Base-by-base conservation (phyloP, 1,284 basidiomycete genomes). In the Cutaneotrichosporon sp. region DNA sequence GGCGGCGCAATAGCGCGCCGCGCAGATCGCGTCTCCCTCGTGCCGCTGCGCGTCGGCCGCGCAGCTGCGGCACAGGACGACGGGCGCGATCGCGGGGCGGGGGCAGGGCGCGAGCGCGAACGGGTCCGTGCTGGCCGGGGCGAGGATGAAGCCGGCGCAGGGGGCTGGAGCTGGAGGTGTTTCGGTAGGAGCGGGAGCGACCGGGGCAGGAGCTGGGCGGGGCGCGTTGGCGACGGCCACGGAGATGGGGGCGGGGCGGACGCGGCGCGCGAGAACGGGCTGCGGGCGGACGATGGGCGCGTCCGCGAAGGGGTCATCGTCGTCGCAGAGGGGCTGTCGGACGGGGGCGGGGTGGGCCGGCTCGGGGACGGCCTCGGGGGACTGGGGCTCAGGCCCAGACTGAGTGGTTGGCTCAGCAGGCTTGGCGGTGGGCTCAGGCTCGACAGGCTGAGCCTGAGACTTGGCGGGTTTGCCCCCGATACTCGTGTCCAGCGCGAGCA, bases 121-220 rank as follows among this genome's bases (percentile, higher is more conserved):
- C 11, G 54, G 54, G 42, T 45, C 54, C 2, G 24, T 31, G 42
- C 42, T 31, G 33, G 33, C 33, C 3, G 38, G 54, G 0, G 38
- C 42, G 25, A 33, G 42, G 25, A 55, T 36, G 27, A 18, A 55
- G 54, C 54, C 54, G 18, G 20, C 27, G 29, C 54, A 55, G 2
- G 9, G 7, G 4, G 49, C 49, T 25, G 27, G 16, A 14, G 43
- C 20, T 45, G 43, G 43, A 22, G 43, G n/a, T n/a, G n/a, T n/a
- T n/a, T n/a, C n/a, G n/a, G n/a, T n/a, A n/a, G n/a, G n/a, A n/a
- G n/a, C n/a, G n/a, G n/a, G n/a, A n/a, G n/a, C n/a, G n/a, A n/a
- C 9, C 10, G 43, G 13, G 42, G 6, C 20, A 22, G 42, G 42
- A n/a, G 8, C n/a, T 3, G 7, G 42, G 18, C 18, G 13, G 36